These are phyloP conservation scores for Avena atlantica DNA, from an alignment of 176 grass and related monocot species.

Conservation along the genomic window DNA sequence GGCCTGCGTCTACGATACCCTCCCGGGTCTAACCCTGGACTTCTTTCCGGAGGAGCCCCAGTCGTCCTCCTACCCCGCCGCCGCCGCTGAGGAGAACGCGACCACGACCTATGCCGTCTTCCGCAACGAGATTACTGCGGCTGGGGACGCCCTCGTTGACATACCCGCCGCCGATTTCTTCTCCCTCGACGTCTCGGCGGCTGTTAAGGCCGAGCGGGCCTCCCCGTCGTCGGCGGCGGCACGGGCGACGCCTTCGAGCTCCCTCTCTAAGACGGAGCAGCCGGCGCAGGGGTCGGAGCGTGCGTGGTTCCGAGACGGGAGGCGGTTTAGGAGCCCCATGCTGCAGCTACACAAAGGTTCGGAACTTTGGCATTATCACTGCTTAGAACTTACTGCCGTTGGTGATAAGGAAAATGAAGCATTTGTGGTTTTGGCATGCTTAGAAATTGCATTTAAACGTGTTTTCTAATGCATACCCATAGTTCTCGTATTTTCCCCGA, in stretches of 20 bases:
- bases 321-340: slow-evolving; percentile 90
- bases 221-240: not conserved
- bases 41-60: slow-evolving; percentile 34
- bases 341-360: slow-evolving; percentile 96
- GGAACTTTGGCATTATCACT: not conserved
- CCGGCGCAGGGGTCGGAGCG: slow-evolving; percentile 64
- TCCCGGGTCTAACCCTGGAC: slow-evolving; percentile 53
- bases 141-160: slow-evolving; percentile 45
- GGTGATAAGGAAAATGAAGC: not conserved
- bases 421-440: slow-evolving; percentile 7
- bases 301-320: slow-evolving; percentile 75
- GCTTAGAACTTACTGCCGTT: not conserved
- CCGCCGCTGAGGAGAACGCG: slow-evolving; percentile 34
- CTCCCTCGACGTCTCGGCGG: slow-evolving; percentile 64
- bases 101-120: slow-evolving; percentile 69
- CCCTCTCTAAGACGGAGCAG: slow-evolving; percentile 38
- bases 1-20: slow-evolving; percentile 63
- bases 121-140: slow-evolving; percentile 80
- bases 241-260: not conserved
- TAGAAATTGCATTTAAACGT: not conserved
- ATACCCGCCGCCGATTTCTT: slow-evolving; percentile 73
- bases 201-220: not conserved
- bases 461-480: not conserved
- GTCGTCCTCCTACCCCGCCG: not conserved
- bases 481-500: not conserved